Evolutionary conservation across 2,329 filamentous ascomycete genomes (phyloP).

Genomic region (Pyrenophora seminiperda): DNA sequence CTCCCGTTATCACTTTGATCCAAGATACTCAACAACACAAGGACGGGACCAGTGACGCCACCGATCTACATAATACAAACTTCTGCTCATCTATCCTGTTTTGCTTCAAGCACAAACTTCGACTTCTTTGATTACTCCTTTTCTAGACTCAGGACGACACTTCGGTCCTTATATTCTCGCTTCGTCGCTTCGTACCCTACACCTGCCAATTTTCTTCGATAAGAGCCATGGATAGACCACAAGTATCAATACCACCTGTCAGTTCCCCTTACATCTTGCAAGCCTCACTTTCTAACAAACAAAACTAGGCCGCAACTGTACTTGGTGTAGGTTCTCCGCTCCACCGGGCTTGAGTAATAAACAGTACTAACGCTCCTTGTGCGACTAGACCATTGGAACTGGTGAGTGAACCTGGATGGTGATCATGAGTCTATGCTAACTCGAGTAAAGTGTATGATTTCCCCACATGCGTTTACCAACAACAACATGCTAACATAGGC

Average conservation of each 20-base stretch:
- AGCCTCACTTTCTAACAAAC: slow-evolving; percentile 25
- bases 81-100: slow-evolving; percentile 6
- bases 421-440: slow-evolving; percentile 18
- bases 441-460: slow-evolving; percentile 28
- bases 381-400: slow-evolving; percentile 46
- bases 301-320: slow-evolving; percentile 46
- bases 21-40: slow-evolving; percentile 3
- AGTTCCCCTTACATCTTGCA: slow-evolving; percentile 9
- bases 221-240: slow-evolving; percentile 35
- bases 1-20: slow-evolving; percentile 10
- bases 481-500: slow-evolving; percentile 21
- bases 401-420: slow-evolving; percentile 24
- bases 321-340: slow-evolving; percentile 42
- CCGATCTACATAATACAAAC: slow-evolving; percentile 8
- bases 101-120: slow-evolving; percentile 2
- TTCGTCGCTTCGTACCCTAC: not conserved
- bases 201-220: not conserved
- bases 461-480: not conserved
- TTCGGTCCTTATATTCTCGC: not conserved
- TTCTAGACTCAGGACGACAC: not conserved
- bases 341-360: slow-evolving; percentile 3
- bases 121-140: not conserved
- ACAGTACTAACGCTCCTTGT: slow-evolving; percentile 19
- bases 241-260: slow-evolving; percentile 44
- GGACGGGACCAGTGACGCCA: slow-evolving; percentile 6